These are phyloP conservation scores for Moricandia moricandioides DNA, from an alignment of 345 rosid species.

Conservation along the genomic window DNA sequence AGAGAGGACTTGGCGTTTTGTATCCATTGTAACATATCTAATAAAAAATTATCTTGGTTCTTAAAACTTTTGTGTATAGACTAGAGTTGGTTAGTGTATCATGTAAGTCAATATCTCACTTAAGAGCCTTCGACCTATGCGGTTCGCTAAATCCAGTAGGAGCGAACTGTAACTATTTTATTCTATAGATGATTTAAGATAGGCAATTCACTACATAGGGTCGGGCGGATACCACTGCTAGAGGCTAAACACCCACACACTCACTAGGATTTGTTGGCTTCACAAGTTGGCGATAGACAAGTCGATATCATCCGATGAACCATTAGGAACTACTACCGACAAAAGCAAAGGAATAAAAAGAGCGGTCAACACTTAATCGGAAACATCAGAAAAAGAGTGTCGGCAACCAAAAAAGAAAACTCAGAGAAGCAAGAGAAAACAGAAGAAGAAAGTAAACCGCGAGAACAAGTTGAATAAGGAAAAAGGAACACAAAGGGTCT, in stretches of 20 bases:
- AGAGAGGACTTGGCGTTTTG: conserved; percentile 10
- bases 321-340: no score
- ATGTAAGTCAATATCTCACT: no score
- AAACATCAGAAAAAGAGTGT: not conserved
- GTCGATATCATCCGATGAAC: not conserved
- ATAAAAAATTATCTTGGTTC: conserved; percentile 15
- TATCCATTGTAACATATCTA: conserved; percentile 40
- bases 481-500: not conserved
- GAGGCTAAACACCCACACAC: no score
- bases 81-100: not conserved
- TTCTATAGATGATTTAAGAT: no score
- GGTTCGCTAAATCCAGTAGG: no score
- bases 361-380: not conserved
- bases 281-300: not conserved
- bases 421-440: not conserved
- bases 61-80: not conserved
- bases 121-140: no score
- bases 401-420: not conserved
- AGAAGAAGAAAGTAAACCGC: no score
- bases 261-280: no score
- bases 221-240: no score
- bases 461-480: not conserved
- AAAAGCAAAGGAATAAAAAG: not conserved
- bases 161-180: no score
- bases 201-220: no score